A percentile compares a stretch with the other conserved stretches of the same genome.
phyloP scores from a whole-genome alignment of 2,329 filamentous ascomycete genomes.

The Paraphoma sp. region DNA sequence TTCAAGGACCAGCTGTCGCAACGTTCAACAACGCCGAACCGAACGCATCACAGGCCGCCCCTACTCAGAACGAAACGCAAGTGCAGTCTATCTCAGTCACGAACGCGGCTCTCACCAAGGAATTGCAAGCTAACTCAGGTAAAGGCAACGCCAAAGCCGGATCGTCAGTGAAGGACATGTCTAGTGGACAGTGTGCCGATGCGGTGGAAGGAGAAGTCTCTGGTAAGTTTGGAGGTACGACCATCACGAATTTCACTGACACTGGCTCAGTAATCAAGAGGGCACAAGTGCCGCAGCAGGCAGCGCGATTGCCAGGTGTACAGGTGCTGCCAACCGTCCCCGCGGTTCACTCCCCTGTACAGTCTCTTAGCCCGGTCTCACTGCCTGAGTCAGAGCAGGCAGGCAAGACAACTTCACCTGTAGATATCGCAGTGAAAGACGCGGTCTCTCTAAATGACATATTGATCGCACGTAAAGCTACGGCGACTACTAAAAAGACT shows the following conservation, averaged over 20 bases:
- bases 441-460: neutral
- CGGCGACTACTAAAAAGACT: constrained; percentile 9
- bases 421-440: neutral
- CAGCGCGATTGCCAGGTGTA: neutral
- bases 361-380: constrained; percentile 9
- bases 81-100: too few species aligned
- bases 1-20: neutral
- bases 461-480: neutral
- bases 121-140: neutral
- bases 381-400: neutral
- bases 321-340: neutral
- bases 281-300: constrained; percentile 9
- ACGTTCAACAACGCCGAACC: neutral
- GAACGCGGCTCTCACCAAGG: too few species aligned
- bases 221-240: constrained; percentile 19
- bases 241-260: constrained; percentile 8
- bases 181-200: neutral
- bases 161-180: neutral
- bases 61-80: too few species aligned
- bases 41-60: too few species aligned
- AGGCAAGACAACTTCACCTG: neutral
- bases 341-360: constrained; percentile 5
- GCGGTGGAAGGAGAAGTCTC: constrained; percentile 1
- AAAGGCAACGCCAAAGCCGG: neutral
- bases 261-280: constrained; percentile 21